A percentile compares a stretch with the other conserved stretches of the same genome.
These are phyloP conservation scores for Trichoderma sp. DNA, from an alignment of 2,329 filamentous ascomycete species.

Conservation along the genomic window DNA sequence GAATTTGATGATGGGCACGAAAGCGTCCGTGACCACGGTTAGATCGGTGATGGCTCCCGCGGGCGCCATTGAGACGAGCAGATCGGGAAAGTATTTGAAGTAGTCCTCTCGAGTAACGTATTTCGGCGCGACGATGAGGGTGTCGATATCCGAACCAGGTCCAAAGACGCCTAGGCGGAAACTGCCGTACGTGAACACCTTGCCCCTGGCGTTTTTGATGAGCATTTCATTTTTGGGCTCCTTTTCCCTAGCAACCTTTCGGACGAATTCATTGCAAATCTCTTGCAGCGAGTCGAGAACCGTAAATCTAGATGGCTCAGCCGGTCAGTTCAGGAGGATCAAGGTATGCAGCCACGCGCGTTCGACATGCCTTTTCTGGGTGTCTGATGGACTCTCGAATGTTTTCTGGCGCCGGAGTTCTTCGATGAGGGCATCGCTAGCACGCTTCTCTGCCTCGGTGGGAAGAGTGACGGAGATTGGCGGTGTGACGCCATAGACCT, in stretches of 20 bases:
- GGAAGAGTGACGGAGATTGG: slow-evolving; percentile 78
- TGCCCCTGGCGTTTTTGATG: slow-evolving; percentile 81
- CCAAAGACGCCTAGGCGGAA: slow-evolving; percentile 92
- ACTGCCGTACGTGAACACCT: slow-evolving; percentile 94
- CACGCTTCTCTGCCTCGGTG: slow-evolving; percentile 70
- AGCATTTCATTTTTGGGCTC: slow-evolving; percentile 70
- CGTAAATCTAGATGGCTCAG: slow-evolving; percentile 51
- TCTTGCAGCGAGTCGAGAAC: slow-evolving; percentile 75
- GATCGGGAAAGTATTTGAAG: slow-evolving; percentile 81
- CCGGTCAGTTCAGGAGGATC: background rate
- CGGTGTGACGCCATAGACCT: slow-evolving; percentile 68
- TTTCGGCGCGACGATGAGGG: slow-evolving; percentile 85
- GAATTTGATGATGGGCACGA: slow-evolving; percentile 96
- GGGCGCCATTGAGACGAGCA: slow-evolving; percentile 74
- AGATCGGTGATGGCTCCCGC: slow-evolving; percentile 80
- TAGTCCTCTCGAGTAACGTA: slow-evolving; percentile 88
- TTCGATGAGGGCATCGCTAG: slow-evolving; percentile 75
- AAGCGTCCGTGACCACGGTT: slow-evolving; percentile 82
- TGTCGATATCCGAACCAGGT: slow-evolving; percentile 97
- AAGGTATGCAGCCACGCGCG: background rate
- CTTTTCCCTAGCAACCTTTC: slow-evolving; percentile 71
- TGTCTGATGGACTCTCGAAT: slow-evolving; percentile 82
- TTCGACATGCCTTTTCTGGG: slow-evolving; percentile 67
- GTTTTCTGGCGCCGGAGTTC: slow-evolving; percentile 88
- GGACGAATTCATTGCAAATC: slow-evolving; percentile 84